Conservation (phyloP, 106 monocot genomes). For the Dioscorea dumetorum region DNA sequence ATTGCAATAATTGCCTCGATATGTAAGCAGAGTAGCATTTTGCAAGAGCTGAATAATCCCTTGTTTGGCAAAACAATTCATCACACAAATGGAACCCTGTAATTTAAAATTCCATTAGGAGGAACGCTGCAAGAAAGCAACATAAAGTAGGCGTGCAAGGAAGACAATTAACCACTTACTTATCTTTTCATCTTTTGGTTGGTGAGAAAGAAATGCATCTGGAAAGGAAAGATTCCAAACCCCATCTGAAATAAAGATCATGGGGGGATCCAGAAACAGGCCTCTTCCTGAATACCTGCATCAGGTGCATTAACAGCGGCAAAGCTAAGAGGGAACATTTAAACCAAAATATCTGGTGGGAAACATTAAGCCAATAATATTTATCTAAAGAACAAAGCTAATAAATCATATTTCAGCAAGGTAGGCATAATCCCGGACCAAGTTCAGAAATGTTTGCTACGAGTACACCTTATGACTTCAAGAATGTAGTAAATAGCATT, state of each 20-base stretch:
- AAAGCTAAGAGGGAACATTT: too few species aligned
- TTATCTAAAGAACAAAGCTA: too few species aligned
- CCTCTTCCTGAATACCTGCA: conserved; percentile 96
- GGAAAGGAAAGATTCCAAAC: conserved; percentile 72
- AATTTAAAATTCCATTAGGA: not conserved
- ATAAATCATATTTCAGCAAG: too few species aligned
- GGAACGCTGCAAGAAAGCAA: not conserved
- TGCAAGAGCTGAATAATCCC: conserved; percentile 63
- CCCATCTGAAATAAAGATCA: conserved; percentile 37
- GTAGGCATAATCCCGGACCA: too few species aligned
- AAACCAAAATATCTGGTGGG: too few species aligned
- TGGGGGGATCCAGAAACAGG: conserved; percentile 81
- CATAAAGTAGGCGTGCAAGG: too few species aligned
- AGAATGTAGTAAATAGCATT: too few species aligned
- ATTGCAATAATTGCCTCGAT: conserved; percentile 47
- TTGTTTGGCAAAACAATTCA: conserved; percentile 56
- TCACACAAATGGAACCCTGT: conserved; percentile 58
- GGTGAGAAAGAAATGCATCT: conserved; percentile 24
- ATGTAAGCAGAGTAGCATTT: conserved; percentile 54
- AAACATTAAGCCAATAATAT: too few species aligned
- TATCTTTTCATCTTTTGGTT: conserved; percentile 23
- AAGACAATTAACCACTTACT: conserved; percentile 24
- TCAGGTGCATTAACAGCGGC: not conserved
- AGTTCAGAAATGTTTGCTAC: too few species aligned
- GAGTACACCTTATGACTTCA: too few species aligned